A percentile compares a stretch with the other conserved stretches of the same genome.
Conservation (phyloP, 2,329 filamentous ascomycete species). For the Phoma sp. region DNA sequence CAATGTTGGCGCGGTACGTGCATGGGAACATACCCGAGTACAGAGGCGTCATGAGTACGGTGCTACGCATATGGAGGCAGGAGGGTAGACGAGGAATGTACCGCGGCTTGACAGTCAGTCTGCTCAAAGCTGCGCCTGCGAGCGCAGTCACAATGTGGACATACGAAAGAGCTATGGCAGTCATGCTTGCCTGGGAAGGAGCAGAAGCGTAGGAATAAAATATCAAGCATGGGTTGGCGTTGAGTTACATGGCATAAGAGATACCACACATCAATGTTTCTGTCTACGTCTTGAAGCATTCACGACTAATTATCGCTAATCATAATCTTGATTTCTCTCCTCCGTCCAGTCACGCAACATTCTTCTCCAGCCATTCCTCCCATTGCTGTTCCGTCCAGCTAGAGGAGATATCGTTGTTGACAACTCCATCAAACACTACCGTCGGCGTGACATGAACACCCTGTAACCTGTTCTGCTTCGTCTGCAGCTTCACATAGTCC, state of each 20-base stretch:
- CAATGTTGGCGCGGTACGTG: slow-evolving; percentile 77
- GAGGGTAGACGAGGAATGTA: slow-evolving; percentile 86
- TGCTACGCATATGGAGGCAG: slow-evolving; percentile 69
- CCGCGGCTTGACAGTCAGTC: slow-evolving; percentile 82
- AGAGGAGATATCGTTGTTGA: slow-evolving; percentile 78
- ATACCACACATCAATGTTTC: background rate
- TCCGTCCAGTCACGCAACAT: slow-evolving; percentile 57
- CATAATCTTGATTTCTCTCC: slow-evolving; percentile 2
- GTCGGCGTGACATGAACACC: slow-evolving; percentile 92
- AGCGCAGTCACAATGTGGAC: slow-evolving; percentile 95
- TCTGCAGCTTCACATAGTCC: slow-evolving; percentile 80
- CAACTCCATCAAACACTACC: slow-evolving; percentile 84
- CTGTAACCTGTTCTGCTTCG: slow-evolving; percentile 78
- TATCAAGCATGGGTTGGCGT: background rate
- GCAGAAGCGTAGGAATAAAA: slow-evolving; percentile 3
- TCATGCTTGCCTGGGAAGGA: slow-evolving; percentile 54
- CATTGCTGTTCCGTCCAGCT: slow-evolving; percentile 63
- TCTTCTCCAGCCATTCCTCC: slow-evolving; percentile 75
- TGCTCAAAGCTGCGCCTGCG: slow-evolving; percentile 92
- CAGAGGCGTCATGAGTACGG: slow-evolving; percentile 66
- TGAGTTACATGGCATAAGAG: background rate
- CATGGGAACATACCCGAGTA: slow-evolving; percentile 91
- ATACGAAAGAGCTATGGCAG: slow-evolving; percentile 76
- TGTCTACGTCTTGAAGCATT: background rate
- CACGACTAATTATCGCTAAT: background rate